phyloP scores from a whole-genome alignment of 2,329 filamentous ascomycete species.

The Simplicillium sp. region DNA sequence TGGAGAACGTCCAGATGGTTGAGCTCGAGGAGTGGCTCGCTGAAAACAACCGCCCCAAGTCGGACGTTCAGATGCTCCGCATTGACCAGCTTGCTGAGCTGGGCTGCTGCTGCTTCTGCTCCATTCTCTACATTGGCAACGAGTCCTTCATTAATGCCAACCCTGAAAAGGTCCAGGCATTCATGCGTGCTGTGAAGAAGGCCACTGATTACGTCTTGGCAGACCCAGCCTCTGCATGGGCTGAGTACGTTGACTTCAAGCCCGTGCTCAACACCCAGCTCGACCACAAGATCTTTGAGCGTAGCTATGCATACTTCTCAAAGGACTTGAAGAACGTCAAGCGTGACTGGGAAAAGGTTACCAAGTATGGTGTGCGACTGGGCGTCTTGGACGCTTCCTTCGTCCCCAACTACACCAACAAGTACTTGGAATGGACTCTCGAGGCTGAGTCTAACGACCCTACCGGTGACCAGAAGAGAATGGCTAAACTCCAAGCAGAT shows the following conservation, averaged over 20 bases:
- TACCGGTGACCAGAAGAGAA: conserved; percentile 63
- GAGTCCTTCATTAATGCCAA: conserved; percentile 58
- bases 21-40: conserved; percentile 70
- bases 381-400: conserved; percentile 56
- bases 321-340: conserved; percentile 64
- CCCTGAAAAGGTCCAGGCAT: conserved; percentile 55
- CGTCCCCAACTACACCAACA: conserved; percentile 65
- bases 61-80: conserved; percentile 69
- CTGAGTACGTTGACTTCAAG: conserved; percentile 63
- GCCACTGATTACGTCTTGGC: conserved; percentile 65
- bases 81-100: conserved; percentile 73
- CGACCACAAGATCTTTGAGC: conserved; percentile 73
- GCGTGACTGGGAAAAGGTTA: conserved; percentile 72
- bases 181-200: conserved; percentile 64
- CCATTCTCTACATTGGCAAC: conserved; percentile 73
- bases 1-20: conserved; percentile 79
- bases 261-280: conserved; percentile 57
- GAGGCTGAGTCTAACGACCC: conserved; percentile 58
- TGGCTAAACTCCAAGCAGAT: conserved; percentile 58
- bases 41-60: conserved; percentile 48
- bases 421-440: conserved; percentile 57
- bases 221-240: conserved; percentile 53
- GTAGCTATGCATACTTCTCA: conserved; percentile 68
- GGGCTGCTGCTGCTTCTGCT: conserved; percentile 78
- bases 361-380: conserved; percentile 64